These are phyloP conservation scores for Cucumis variabilis DNA, from an alignment of 331 rosid species.

Conservation along the genomic window DNA sequence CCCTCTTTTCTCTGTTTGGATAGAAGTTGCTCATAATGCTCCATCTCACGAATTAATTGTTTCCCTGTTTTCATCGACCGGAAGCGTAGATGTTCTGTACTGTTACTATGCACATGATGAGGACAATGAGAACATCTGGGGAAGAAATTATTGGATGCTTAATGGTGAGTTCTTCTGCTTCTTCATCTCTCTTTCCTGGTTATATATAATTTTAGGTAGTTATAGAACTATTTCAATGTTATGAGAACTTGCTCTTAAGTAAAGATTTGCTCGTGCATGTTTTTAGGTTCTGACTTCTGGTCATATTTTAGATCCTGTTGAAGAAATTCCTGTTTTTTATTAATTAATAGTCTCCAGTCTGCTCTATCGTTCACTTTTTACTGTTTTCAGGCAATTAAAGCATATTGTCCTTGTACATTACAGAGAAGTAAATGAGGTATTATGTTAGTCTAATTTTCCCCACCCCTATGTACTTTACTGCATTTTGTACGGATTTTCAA, in stretches of 20 bases:
- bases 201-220: not conserved
- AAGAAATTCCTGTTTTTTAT: not conserved
- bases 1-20: not conserved
- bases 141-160: constrained; percentile 89
- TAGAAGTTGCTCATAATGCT: not conserved
- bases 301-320: not conserved
- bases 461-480: not conserved
- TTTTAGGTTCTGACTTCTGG: not conserved
- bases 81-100: constrained; percentile 70
- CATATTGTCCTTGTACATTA: constrained; percentile 87
- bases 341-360: not conserved
- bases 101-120: constrained; percentile 90
- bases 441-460: not conserved
- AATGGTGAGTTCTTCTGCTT: constrained; percentile 55
- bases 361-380: constrained; percentile 25
- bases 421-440: constrained; percentile 72
- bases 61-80: constrained; percentile 50
- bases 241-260: not conserved
- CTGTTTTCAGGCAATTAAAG: constrained; percentile 64
- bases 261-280: not conserved
- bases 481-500: not conserved
- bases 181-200: constrained; percentile 21
- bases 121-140: constrained; percentile 67
- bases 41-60: constrained; percentile 31
- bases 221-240: not conserved